Evolutionary conservation across 1,284 basidiomycete genomes (phyloP).

Genomic region (Tilletia horrida): DNA sequence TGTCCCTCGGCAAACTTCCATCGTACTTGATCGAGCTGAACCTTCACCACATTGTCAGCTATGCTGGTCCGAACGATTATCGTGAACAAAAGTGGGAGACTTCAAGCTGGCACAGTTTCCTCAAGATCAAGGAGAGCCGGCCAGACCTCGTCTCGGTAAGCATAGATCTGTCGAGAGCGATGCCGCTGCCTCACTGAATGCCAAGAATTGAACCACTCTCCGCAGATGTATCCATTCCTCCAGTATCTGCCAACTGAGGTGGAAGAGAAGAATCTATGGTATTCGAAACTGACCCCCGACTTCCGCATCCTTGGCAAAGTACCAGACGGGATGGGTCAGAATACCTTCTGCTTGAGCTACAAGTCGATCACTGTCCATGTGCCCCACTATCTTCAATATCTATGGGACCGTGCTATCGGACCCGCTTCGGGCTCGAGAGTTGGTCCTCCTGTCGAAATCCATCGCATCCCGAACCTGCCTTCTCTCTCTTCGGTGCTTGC

Average conservation of each 20-base stretch:
- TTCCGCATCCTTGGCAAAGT: conserved; percentile 31
- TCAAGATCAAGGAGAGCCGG: conserved; percentile 49
- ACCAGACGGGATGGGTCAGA: conserved; percentile 33
- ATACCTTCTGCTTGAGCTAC: conserved; percentile 50
- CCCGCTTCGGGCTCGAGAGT: conserved; percentile 41
- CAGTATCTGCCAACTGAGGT: conserved; percentile 18
- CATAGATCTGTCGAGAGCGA: conserved; percentile 58
- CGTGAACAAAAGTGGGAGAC: conserved; percentile 58
- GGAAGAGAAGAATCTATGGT: neutral
- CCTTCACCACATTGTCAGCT: neutral
- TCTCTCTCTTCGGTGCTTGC: neutral
- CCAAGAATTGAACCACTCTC: conserved; percentile 54
- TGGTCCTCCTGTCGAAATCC: conserved; percentile 32
- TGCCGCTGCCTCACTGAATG: conserved; percentile 54
- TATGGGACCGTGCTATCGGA: conserved; percentile 32
- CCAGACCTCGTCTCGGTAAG: conserved; percentile 63
- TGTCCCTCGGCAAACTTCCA: conserved; percentile 12
- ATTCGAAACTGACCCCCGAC: conserved; percentile 1
- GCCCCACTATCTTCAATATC: conserved; percentile 53
- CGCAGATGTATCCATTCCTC: conserved; percentile 10
- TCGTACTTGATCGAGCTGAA: conserved; percentile 3
- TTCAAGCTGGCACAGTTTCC: conserved; percentile 31
- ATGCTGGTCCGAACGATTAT: conserved; percentile 48
- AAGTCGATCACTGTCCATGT: conserved; percentile 57
- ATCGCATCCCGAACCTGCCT: conserved; percentile 23